Evolutionary conservation across 108 stramenopile genomes (phyloP), one percentile per base, ranked within the genome.

Genomic region (Cyclotella atomus): DNA sequence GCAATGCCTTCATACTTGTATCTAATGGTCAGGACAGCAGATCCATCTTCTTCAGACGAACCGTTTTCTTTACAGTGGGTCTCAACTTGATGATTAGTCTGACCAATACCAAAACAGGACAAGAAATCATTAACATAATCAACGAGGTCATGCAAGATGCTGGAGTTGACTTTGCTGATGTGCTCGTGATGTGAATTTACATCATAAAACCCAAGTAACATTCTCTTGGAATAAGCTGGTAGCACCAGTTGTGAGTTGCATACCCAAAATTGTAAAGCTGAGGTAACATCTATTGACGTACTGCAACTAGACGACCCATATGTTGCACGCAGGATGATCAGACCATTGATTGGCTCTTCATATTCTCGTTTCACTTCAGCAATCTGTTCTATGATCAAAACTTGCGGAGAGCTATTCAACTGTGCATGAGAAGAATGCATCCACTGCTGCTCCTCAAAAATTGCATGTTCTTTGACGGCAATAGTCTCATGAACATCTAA

Each of bases 191-290:
- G 56, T 3, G 4, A 47, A 19, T 29, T n/a, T 24, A 89, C 25
- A 62, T 85, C 73, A 50, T 88, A 94, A 65, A 94, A 94, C 25
- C 93, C 93, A 32, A 91, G 61, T 17, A 94, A 71, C 43, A 83
- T 57, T 50, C 78, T 75, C 62, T 91, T 91, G 9, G 91, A 86
- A 21, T 59, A 65, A 21, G 80, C 70, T 14, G 90, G 84, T 34
- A 93, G 70, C 0, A 12, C 38, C 38, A 93, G 72, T 15, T 62
- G 61, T 2, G 87, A 85, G 43, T 87, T 68, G 3, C 66, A 23
- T 0, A 90, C 87, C 87, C 85, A 91, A 60, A 91, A 93, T 61
- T 91, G 92, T 30, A 93, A 64, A 36, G 86, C 89, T 17, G 77
- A 66, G 21, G 87, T 85, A 30, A 85, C 90, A 78, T 91, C 84